A percentile compares a stretch with the other conserved stretches of the same genome.
Evolutionary conservation across 306 rosid genomes (phyloP).

Genomic region (Cucumis cinereus): DNA sequence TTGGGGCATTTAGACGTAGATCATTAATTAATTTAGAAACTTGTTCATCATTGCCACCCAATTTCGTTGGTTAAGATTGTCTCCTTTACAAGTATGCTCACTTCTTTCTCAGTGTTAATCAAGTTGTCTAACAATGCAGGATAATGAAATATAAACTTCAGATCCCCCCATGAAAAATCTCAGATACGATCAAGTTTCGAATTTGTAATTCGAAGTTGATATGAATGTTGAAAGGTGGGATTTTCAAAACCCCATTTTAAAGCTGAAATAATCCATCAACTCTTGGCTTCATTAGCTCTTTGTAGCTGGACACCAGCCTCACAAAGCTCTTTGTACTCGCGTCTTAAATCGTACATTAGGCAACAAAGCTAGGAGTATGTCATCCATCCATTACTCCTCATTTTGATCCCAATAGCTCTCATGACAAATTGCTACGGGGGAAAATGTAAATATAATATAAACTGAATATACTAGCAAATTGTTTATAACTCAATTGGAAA

Average conservation of each 20-base stretch:
- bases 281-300: neutral
- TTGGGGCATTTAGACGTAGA: neutral
- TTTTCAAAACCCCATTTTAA: neutral
- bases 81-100: neutral
- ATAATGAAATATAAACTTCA: neutral
- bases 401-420: neutral
- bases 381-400: neutral
- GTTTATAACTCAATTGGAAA: too few relatives aligned
- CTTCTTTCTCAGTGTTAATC: neutral
- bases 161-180: too few relatives aligned
- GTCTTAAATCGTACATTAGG: neutral
- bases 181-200: neutral
- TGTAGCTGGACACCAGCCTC: neutral
- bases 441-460: too few relatives aligned
- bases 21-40: neutral
- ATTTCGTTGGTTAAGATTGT: neutral
- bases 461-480: too few relatives aligned
- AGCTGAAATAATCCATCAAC: neutral
- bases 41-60: neutral
- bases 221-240: neutral
- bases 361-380: neutral
- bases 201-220: neutral
- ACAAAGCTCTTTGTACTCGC: neutral
- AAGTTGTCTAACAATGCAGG: neutral
- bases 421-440: too few relatives aligned